Percentiles rank a stretch among this genome's conserved stretches.
phyloP scores from a whole-genome alignment of 371 early-diverging fungal genomes.

The Saksenaea oblongispora region DNA sequence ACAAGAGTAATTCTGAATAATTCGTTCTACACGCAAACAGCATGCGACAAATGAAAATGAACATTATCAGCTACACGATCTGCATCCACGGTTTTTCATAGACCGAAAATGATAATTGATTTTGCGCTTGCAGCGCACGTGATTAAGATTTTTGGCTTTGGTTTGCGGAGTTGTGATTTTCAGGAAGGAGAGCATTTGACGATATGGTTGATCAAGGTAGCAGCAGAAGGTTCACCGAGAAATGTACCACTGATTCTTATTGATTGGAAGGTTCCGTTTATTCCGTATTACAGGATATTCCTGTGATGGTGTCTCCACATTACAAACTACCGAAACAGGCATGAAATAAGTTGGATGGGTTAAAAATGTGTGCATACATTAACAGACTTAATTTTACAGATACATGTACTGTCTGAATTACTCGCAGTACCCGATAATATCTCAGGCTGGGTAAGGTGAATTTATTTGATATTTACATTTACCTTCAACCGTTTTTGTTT shows the following conservation, averaged over 20 bases:
- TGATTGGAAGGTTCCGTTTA: slow-evolving; percentile 42
- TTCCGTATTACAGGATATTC: slow-evolving; percentile 50
- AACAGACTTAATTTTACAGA: slow-evolving; percentile 12
- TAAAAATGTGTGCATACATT: background rate
- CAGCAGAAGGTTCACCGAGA: background rate
- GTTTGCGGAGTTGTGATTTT: background rate
- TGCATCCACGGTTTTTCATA: no score
- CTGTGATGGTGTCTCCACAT: slow-evolving; percentile 55
- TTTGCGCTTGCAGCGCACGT: no score
- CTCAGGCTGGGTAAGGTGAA: slow-evolving; percentile 30
- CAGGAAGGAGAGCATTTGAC: background rate
- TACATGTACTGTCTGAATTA: slow-evolving; percentile 35
- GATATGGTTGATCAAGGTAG: slow-evolving; percentile 4
- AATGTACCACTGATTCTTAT: background rate
- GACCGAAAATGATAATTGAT: no score
- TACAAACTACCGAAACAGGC: slow-evolving; percentile 54
- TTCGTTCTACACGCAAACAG: no score
- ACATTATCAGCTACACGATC: no score
- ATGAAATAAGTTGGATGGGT: background rate
- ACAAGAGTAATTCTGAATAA: no score
- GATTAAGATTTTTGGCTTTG: no score
- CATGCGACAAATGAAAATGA: no score
- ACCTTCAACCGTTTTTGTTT: background rate
- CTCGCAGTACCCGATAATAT: slow-evolving; percentile 38
- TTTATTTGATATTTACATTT: background rate